Conservation (phyloP, 1,139 yeast species). For the Yamadazyma taylorii region DNA sequence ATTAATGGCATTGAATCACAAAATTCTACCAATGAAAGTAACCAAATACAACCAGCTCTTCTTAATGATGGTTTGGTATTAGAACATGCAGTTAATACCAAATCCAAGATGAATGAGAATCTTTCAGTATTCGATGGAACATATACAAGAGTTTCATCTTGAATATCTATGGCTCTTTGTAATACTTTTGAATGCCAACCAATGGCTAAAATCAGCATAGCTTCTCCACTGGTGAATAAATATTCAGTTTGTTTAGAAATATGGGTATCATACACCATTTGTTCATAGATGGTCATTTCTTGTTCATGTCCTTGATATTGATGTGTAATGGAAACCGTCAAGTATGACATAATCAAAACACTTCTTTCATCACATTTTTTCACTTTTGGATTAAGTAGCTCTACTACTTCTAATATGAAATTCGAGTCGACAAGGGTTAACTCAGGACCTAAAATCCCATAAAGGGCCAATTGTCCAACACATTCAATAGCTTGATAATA, state of each 20-base stretch:
- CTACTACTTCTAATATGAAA: constrained; percentile 26
- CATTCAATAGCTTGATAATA: constrained; percentile 42
- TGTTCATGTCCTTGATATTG: constrained; percentile 13
- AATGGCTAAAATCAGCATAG: constrained; percentile 64
- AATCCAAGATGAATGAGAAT: constrained; percentile 39
- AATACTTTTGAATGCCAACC: constrained; percentile 76
- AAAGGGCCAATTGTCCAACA: constrained; percentile 57
- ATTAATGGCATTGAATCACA: constrained; percentile 54
- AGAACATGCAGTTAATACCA: constrained; percentile 53
- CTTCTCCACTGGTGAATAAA: constrained; percentile 81
- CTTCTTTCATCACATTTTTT: constrained; percentile 64
- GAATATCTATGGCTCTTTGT: constrained; percentile 52
- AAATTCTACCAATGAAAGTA: constrained; percentile 75
- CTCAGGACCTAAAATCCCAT: constrained; percentile 52
- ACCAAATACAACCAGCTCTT: constrained; percentile 83
- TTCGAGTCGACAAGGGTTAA: constrained; percentile 12
- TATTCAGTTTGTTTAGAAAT: constrained; percentile 70
- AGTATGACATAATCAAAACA: constrained; percentile 52
- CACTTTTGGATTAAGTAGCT: constrained; percentile 40
- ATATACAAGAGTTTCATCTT: constrained; percentile 23
- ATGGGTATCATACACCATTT: constrained; percentile 56
- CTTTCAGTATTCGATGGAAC: constrained; percentile 24
- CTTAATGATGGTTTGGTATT: constrained; percentile 73
- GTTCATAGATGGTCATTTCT: constrained; percentile 36
- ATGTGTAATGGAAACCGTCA: constrained; percentile 50